Conservation (phyloP, 768 basidiomycete species). For the Boletus huronensis region DNA sequence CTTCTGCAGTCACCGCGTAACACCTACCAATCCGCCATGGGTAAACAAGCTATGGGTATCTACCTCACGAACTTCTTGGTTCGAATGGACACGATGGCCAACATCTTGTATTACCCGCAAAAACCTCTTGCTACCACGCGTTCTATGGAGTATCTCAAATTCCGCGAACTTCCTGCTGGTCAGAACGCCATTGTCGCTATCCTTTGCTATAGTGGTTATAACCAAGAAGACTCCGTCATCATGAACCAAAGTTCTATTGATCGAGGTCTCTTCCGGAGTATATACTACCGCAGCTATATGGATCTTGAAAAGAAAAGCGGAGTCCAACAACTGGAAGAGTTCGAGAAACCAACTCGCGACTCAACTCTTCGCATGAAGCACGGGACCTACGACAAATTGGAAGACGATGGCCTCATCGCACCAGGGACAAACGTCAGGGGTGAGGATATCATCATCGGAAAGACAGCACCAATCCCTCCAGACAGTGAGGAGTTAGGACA, state of each 20-base stretch:
- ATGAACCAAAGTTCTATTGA: constrained; percentile 99
- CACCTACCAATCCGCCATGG: constrained; percentile 99
- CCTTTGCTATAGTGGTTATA: constrained; percentile 98
- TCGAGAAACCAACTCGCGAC: constrained; percentile 93
- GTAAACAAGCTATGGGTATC: constrained; percentile 99
- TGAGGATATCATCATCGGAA: constrained; percentile 99
- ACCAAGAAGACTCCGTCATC: constrained; percentile 99
- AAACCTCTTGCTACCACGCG: constrained; percentile 98
- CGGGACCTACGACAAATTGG: constrained; percentile 97
- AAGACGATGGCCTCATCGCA: constrained; percentile 93
- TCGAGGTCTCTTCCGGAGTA: constrained; percentile 95
- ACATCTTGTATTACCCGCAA: constrained; percentile 98
- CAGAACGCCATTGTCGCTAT: constrained; percentile 99
- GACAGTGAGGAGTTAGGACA: constrained; percentile 98
- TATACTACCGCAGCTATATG: constrained; percentile 98
- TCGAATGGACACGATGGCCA: constrained; percentile 99
- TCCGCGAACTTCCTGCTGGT: constrained; percentile 97
- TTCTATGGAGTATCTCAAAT: constrained; percentile 98
- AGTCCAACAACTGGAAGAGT: constrained; percentile 87
- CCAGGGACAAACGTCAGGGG: constrained; percentile 93
- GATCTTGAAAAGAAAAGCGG: constrained; percentile 98
- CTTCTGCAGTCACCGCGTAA: constrained; percentile 89
- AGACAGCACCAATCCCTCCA: constrained; percentile 94
- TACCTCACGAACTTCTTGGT: constrained; percentile 98
- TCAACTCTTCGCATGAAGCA: constrained; percentile 96